phyloP scores from a whole-genome alignment of 192 early-diverging fungal species.

The Backusella luteola region DNA sequence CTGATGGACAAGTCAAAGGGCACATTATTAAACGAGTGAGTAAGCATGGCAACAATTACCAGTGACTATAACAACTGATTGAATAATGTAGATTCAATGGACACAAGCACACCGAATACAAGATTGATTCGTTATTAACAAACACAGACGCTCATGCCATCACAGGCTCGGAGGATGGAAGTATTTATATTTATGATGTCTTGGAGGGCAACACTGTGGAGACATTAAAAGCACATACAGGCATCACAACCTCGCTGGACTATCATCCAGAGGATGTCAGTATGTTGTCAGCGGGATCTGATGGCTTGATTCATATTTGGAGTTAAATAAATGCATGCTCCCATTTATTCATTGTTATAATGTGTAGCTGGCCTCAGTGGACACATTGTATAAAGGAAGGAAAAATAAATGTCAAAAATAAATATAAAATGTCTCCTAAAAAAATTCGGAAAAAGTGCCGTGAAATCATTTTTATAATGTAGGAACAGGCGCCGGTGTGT shows the following conservation, averaged over 20 bases:
- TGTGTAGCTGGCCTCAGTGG: too few relatives aligned
- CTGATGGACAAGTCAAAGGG: slow-evolving; percentile 83
- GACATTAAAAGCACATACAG: slow-evolving; percentile 49
- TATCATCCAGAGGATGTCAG: slow-evolving; percentile 64
- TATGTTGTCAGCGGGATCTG: slow-evolving; percentile 67
- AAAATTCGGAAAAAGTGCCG: not conserved
- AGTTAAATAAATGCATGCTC: not conserved
- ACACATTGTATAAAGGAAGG: too few relatives aligned
- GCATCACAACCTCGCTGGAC: slow-evolving; percentile 61
- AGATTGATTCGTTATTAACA: slow-evolving; percentile 68
- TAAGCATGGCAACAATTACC: not conserved
- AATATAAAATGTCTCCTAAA: too few relatives aligned
- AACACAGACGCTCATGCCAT: slow-evolving; percentile 72
- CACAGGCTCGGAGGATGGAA: slow-evolving; percentile 89
- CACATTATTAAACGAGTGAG: slow-evolving; percentile 66
- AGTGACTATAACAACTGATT: slow-evolving; percentile 46
- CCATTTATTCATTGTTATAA: too few relatives aligned
- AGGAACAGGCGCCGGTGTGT: not conserved
- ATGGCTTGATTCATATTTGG: slow-evolving; percentile 70
- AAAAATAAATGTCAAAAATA: too few relatives aligned
- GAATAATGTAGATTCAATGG: slow-evolving; percentile 62
- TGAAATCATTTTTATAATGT: not conserved
- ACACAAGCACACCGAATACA: slow-evolving; percentile 79
- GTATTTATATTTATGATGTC: slow-evolving; percentile 85
- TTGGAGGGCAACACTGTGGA: slow-evolving; percentile 41